These are phyloP conservation scores for Candida maltosa DNA, from an alignment of 805 yeast genomes.

Conservation along the genomic window DNA sequence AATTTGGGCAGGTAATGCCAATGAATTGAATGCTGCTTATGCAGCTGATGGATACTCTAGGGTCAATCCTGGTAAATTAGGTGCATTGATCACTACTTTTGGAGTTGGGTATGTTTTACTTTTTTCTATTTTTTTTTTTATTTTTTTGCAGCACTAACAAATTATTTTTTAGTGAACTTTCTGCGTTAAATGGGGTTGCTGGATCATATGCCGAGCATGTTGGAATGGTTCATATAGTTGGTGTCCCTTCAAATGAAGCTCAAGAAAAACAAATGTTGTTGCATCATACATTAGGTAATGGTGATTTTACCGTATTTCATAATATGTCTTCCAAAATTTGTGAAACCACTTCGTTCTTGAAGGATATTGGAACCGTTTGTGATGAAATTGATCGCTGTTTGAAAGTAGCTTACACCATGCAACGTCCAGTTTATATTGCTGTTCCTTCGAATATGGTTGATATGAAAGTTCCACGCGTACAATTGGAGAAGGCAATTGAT, in stretches of 20 bases:
- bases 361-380: slow-evolving; percentile 33
- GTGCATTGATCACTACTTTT: slow-evolving; percentile 35
- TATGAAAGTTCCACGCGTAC: slow-evolving; percentile 29
- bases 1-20: slow-evolving; percentile 44
- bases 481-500: slow-evolving; percentile 35
- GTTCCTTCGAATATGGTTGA: slow-evolving; percentile 40
- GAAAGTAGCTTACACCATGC: slow-evolving; percentile 34
- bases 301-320: slow-evolving; percentile 40
- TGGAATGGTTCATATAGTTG: slow-evolving; percentile 37
- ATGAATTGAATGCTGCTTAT: slow-evolving; percentile 41
- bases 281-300: slow-evolving; percentile 41
- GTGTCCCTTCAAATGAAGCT: slow-evolving; percentile 31
- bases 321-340: slow-evolving; percentile 37
- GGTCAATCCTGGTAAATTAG: slow-evolving; percentile 28
- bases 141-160: too few relatives aligned
- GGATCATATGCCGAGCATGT: slow-evolving; percentile 42
- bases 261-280: slow-evolving; percentile 39
- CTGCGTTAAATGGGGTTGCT: slow-evolving; percentile 37
- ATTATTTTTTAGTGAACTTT: too few relatives aligned
- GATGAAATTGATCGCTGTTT: slow-evolving; percentile 37
- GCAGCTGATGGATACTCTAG: slow-evolving; percentile 43
- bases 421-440: slow-evolving; percentile 39
- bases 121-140: too few relatives aligned
- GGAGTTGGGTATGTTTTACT: too few relatives aligned
- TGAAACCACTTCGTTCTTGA: slow-evolving; percentile 34